Percentiles rank a stretch among this genome's conserved stretches.
phyloP scores from a whole-genome alignment of 2,329 filamentous ascomycete genomes.

The Fusarium graminum region DNA sequence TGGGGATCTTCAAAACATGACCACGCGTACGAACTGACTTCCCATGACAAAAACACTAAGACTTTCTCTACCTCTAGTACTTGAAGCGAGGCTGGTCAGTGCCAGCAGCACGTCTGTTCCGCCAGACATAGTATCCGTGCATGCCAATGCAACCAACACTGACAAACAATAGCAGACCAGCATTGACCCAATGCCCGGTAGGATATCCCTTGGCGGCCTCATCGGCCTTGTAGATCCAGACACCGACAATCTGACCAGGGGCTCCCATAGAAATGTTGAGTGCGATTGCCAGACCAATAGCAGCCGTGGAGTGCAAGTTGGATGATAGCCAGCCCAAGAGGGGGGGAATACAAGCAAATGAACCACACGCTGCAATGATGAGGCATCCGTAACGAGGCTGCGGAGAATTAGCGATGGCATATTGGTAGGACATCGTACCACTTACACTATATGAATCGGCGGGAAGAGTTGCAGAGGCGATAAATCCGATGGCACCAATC shows the following conservation, averaged over 20 bases:
- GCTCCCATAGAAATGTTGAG: constrained; percentile 74
- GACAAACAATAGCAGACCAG: constrained; percentile 69
- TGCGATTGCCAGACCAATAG: constrained; percentile 74
- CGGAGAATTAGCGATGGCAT: background rate
- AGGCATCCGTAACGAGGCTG: constrained; percentile 72
- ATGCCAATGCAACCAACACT: constrained; percentile 66
- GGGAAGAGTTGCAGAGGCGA: constrained; percentile 72
- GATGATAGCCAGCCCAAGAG: constrained; percentile 74
- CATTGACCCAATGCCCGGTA: constrained; percentile 76
- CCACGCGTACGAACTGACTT: background rate
- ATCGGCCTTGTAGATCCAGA: constrained; percentile 77
- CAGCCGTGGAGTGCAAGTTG: constrained; percentile 73
- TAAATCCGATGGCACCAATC: constrained; percentile 63
- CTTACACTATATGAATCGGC: constrained; percentile 62
- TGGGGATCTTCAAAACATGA: background rate
- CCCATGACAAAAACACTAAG: background rate
- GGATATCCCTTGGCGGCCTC: constrained; percentile 72
- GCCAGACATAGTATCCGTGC: constrained; percentile 65
- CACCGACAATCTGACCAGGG: constrained; percentile 76
- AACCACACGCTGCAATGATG: constrained; percentile 72
- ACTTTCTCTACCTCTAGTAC: constrained; percentile 12
- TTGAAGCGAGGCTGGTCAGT: constrained; percentile 37
- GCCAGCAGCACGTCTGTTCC: constrained; percentile 51
- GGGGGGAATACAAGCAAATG: constrained; percentile 75
- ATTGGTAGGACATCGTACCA: fast-evolving